Conservation (phyloP, 495 filamentous ascomycete species). For the Neurospora discreta region DNA sequence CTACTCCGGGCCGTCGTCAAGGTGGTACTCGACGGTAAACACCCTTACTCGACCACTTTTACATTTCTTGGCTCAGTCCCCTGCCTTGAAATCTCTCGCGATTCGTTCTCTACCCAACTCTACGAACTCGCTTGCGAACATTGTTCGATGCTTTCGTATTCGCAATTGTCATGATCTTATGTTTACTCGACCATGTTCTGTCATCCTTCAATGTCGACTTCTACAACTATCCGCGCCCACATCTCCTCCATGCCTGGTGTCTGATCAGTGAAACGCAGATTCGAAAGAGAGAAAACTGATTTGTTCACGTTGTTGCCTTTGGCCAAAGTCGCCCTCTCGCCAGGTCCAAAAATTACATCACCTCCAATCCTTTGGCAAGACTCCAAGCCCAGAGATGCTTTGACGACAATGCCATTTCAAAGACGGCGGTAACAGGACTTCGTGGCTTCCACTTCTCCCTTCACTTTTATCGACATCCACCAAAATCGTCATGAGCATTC, state of each 20-base stretch:
- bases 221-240: not conserved
- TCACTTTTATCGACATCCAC: not conserved
- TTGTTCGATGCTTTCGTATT: not conserved
- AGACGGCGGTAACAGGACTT: constrained; percentile 2
- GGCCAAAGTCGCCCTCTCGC: not conserved
- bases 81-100: not conserved
- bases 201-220: not conserved
- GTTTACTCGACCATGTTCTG: not conserved
- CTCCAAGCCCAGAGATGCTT: not conserved
- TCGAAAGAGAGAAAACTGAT: not conserved
- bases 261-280: not conserved
- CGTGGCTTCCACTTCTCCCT: not conserved
- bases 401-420: not conserved
- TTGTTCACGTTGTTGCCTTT: not conserved
- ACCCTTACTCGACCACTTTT: not conserved
- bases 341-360: not conserved
- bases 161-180: not conserved
- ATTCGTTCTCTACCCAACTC: not conserved
- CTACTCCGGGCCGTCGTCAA: not conserved
- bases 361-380: not conserved
- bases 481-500: constrained; percentile 12
- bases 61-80: not conserved
- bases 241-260: not conserved
- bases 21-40: not conserved
- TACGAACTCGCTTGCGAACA: not conserved